Percentiles rank a stretch among this genome's conserved stretches.
phyloP scores from a whole-genome alignment of 2,329 filamentous ascomycete genomes.

The Alternaria rosae region DNA sequence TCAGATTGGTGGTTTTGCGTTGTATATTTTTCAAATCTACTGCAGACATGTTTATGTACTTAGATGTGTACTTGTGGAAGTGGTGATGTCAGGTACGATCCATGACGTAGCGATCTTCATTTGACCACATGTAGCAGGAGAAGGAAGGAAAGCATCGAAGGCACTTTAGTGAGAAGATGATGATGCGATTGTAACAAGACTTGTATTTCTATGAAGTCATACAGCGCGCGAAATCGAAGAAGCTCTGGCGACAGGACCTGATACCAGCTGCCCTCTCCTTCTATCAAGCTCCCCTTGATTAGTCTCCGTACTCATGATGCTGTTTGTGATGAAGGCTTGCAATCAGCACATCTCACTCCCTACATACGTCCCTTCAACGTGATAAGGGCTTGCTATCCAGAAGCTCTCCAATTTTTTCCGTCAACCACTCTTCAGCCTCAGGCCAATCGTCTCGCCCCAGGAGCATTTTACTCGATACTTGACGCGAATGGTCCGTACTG shows the following conservation, averaged over 20 bases:
- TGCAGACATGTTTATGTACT: background rate
- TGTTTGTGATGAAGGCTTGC: background rate
- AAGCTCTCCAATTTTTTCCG: background rate
- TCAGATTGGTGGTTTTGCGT: background rate
- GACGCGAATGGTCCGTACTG: background rate
- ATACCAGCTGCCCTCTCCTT: background rate
- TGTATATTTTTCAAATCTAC: background rate
- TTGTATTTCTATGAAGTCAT: background rate
- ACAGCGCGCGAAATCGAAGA: background rate
- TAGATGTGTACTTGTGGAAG: background rate
- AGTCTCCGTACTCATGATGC: background rate
- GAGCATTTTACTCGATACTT: background rate
- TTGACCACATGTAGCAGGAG: background rate
- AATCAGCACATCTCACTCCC: background rate
- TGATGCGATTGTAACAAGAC: background rate
- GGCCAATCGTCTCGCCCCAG: background rate
- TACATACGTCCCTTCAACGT: background rate
- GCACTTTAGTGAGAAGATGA: background rate
- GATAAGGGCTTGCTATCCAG: background rate
- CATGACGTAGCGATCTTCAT: constrained; percentile 8
- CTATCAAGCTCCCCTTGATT: background rate
- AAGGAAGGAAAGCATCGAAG: background rate
- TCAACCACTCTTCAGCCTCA: background rate
- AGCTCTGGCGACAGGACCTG: background rate
- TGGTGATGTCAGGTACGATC: constrained; percentile 8